Conservation (phyloP, 176 grass and related monocot genomes). For the Ensete ventricosum region DNA sequence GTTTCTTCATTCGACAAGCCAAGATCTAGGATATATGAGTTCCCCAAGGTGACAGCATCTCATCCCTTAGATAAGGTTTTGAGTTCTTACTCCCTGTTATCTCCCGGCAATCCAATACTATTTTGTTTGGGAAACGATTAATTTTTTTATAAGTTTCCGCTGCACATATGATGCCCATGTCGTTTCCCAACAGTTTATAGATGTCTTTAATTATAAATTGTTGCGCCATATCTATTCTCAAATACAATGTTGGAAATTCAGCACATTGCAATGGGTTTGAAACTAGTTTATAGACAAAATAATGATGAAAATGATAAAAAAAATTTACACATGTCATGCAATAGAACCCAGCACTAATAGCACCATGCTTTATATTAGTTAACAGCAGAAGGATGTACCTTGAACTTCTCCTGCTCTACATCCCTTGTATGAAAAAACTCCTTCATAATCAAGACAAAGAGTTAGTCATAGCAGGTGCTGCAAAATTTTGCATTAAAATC, state of each 20-base stretch:
- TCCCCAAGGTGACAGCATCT: too few species aligned
- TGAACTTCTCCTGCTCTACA: conserved; percentile 48
- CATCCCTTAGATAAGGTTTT: too few species aligned
- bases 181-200: not conserved
- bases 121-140: too few species aligned
- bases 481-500: conserved; percentile 1
- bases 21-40: too few species aligned
- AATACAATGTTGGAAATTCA: not conserved
- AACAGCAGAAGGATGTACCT: conserved; percentile 36
- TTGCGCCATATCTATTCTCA: not conserved
- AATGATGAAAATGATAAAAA: not conserved
- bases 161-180: too few species aligned
- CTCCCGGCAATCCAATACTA: too few species aligned
- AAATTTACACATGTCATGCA: not conserved
- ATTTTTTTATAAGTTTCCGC: too few species aligned
- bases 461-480: conserved; percentile 7
- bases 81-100: too few species aligned
- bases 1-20: too few species aligned
- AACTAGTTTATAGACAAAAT: not conserved
- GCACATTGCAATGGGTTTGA: not conserved
- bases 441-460: conserved; percentile 22
- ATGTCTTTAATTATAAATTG: not conserved
- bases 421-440: conserved; percentile 57
- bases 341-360: not conserved
- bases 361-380: conserved; percentile 5